Evolutionary conservation across 169 alveolate genomes (phyloP).

Genomic region (Plasmodium vinckei): DNA sequence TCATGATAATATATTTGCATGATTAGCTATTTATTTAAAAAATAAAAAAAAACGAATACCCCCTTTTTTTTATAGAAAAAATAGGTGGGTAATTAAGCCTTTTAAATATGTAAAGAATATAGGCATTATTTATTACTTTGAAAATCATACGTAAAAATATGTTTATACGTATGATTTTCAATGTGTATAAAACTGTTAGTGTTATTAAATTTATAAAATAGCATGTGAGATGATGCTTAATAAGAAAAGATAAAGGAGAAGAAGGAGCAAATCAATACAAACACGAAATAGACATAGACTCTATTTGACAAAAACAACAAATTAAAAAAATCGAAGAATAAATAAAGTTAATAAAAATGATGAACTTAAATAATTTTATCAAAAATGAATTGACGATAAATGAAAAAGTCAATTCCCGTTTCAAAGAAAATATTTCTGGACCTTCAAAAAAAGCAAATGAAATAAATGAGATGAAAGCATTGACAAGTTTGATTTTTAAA

Average conservation of each 20-base stretch:
- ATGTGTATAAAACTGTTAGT: too few relatives aligned
- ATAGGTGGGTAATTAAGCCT: too few relatives aligned
- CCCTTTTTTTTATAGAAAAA: too few relatives aligned
- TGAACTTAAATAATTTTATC: constrained; percentile 8
- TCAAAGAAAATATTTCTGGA: not conserved
- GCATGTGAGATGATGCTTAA: not conserved
- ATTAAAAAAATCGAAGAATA: not conserved
- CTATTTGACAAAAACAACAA: not conserved
- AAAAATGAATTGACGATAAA: constrained; percentile 1
- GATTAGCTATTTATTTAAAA: not conserved
- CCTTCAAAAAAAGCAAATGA: constrained; percentile 19
- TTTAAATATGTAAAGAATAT: too few relatives aligned
- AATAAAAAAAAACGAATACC: too few relatives aligned
- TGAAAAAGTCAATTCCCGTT: constrained; percentile 19
- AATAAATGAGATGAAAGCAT: constrained; percentile 21
- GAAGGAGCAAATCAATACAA: not conserved
- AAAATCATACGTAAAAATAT: not conserved
- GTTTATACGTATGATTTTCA: not conserved
- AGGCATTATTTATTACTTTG: too few relatives aligned
- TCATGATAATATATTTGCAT: constrained; percentile 6
- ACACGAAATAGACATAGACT: not conserved
- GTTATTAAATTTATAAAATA: too few relatives aligned
- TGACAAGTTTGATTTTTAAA: constrained; percentile 48
- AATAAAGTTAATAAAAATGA: constrained; percentile 2
- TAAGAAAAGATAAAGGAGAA: not conserved